These are phyloP conservation scores for Mortierella sp. DNA, from an alignment of 371 early-diverging fungal genomes.

Conservation along the genomic window DNA sequence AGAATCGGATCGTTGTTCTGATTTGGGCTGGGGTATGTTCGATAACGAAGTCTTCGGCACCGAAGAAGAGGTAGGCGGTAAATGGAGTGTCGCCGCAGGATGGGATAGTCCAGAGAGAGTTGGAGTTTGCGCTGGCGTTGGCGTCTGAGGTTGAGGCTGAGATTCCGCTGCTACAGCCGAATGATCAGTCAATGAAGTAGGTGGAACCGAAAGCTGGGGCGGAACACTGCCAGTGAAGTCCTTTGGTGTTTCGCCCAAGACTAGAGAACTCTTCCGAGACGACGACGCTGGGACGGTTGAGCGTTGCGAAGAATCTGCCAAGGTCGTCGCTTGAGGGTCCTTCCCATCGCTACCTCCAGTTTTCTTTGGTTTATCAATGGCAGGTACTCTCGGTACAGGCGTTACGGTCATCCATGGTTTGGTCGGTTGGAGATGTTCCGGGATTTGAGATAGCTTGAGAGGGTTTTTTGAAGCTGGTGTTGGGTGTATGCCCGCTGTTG, in stretches of 20 bases:
- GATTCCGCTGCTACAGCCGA: conserved; percentile 3
- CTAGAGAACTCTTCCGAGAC: conserved; percentile 37
- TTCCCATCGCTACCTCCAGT: conserved; percentile 23
- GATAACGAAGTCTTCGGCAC: no score
- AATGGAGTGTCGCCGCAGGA: background rate
- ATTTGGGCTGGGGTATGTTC: no score
- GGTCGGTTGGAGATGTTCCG: conserved; percentile 33
- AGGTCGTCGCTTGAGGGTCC: conserved; percentile 4
- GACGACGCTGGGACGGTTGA: background rate
- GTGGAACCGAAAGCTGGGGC: conserved; percentile 6
- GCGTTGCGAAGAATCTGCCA: conserved; percentile 5
- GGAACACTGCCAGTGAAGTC: conserved; percentile 3
- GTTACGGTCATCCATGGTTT: conserved; percentile 51
- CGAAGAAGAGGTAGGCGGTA: conserved; percentile 3
- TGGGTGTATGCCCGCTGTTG: conserved; percentile 4
- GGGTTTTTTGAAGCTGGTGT: conserved; percentile 24
- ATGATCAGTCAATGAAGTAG: background rate
- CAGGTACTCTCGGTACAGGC: conserved; percentile 26
- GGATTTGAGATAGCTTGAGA: conserved; percentile 41
- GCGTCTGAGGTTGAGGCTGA: conserved; percentile 26
- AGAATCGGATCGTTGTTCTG: background rate
- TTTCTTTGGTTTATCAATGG: conserved; percentile 12
- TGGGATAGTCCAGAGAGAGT: conserved; percentile 15
- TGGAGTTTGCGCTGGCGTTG: conserved; percentile 36
- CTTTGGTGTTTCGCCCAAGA: conserved; percentile 6